Evolutionary conservation across 352 stramenopile genomes (phyloP), one percentile per base, ranked within the genome.

Genomic region (Globisporangium alternatum): DNA sequence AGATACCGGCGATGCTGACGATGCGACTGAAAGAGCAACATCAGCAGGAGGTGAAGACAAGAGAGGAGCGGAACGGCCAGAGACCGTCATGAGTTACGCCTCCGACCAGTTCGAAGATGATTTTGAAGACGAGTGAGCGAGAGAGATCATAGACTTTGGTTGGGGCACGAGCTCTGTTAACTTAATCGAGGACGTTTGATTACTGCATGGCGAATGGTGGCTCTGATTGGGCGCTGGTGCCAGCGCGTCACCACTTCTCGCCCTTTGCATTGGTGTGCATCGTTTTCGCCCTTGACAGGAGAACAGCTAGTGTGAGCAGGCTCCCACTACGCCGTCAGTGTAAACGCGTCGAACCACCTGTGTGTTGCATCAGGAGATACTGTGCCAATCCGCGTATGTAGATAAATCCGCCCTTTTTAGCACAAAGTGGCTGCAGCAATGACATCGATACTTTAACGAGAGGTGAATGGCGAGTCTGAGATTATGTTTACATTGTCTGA

Each of bases 81-180:
- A 81, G 55, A 90, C 80, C 15, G 76, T 74, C 67, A 76, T 78
- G 77, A 88, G 77, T 56, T 86, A 90, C 61, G 67, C 69, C 15
- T 85, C 76, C 6, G 78, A 90, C 41, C 71, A 83, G 62, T 90
- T 90, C 39, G 81, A 90, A 51, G 80, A 87, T 41, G 81, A 88
- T 25, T 67, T 76, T 47, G 41, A 56, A 35, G 33, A 63, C 4
- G 60, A 66, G 37, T 67, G 70, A 81, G 60, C 25, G 37, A 21
- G 41, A 21, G 41, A 47, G 6, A 10, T 6, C 41, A 37, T 7
- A 28, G 25, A 28, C 25, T 28, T 28, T 28, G 25, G 25, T 28
- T 28, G 25, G 25, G 25, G 25, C 25, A 28, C 25, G 39, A 54
- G 48, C 9, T 22, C 13, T 37, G 9, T 39, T 55, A 35, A 35